phyloP scores from a whole-genome alignment of 225 moss, liverwort and hornwort species.

The Anthoceros angustus region DNA sequence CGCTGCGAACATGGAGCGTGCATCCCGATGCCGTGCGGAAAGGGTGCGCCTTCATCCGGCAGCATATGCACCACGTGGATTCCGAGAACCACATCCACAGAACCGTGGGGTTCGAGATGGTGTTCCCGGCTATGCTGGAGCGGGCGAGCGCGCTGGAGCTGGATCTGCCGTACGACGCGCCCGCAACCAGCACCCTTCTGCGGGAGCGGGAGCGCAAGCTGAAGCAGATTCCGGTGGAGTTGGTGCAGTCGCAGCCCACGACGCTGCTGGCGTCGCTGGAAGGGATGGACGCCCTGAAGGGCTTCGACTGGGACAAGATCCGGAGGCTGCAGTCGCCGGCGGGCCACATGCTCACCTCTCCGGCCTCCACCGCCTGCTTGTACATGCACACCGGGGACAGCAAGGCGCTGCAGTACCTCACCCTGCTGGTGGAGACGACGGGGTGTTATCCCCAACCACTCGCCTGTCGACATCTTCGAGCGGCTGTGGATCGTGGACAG shows the following conservation, averaged over 20 bases:
- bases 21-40: slow-evolving; percentile 10
- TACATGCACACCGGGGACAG: slow-evolving; percentile 32
- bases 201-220: not conserved
- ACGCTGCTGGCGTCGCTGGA: slow-evolving; percentile 33
- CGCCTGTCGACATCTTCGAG: slow-evolving; percentile 29
- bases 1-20: slow-evolving; percentile 19
- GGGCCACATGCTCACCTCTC: slow-evolving; percentile 38
- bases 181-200: not conserved
- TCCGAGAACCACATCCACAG: not conserved
- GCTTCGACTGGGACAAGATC: slow-evolving; percentile 20
- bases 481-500: slow-evolving; percentile 39
- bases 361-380: slow-evolving; percentile 31
- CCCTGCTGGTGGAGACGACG: not conserved
- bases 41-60: slow-evolving; percentile 10
- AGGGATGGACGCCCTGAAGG: slow-evolving; percentile 23
- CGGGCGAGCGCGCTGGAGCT: not conserved
- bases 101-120: slow-evolving; percentile 6
- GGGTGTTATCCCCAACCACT: not conserved
- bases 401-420: slow-evolving; percentile 19
- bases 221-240: not conserved
- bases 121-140: slow-evolving; percentile 5
- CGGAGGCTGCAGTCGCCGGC: slow-evolving; percentile 21
- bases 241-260: slow-evolving; percentile 10
- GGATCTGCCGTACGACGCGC: not conserved
- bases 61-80: not conserved